Percentiles rank a stretch among this genome's conserved stretches.
Conservation (phyloP, 2,329 filamentous ascomycete species). For the Beauveria asiatica region DNA sequence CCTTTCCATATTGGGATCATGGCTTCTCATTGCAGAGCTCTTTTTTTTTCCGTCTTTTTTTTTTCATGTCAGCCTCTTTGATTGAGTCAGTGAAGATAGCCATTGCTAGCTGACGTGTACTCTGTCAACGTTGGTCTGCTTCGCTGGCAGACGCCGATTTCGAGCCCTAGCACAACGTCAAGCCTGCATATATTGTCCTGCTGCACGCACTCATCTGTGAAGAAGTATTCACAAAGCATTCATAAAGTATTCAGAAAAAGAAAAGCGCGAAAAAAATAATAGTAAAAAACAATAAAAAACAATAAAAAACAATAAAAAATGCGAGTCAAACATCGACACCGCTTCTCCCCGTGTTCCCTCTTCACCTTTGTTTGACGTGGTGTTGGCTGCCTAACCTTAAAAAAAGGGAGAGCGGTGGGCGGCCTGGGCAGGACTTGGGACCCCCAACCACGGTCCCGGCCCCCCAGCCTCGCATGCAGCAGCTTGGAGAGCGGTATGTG, state of each 20-base stretch:
- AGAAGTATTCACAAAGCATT: no score
- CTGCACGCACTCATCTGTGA: not conserved
- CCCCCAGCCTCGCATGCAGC: not conserved
- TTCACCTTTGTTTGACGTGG: not conserved
- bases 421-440: not conserved
- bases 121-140: no score
- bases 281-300: not conserved
- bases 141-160: not conserved
- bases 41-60: not conserved
- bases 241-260: not conserved
- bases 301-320: not conserved
- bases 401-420: not conserved
- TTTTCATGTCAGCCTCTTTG: not conserved
- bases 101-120: not conserved
- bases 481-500: not conserved
- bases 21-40: not conserved
- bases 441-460: not conserved
- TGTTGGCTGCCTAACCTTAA: not conserved
- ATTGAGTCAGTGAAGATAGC: not conserved
- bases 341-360: not conserved
- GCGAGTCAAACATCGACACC: not conserved
- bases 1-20: no score
- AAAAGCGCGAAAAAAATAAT: not conserved
- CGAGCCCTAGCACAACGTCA: not conserved
- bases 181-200: not conserved